Base-by-base conservation (phyloP, 345 rosid genomes). In the Hypericum androsaemum region DNA sequence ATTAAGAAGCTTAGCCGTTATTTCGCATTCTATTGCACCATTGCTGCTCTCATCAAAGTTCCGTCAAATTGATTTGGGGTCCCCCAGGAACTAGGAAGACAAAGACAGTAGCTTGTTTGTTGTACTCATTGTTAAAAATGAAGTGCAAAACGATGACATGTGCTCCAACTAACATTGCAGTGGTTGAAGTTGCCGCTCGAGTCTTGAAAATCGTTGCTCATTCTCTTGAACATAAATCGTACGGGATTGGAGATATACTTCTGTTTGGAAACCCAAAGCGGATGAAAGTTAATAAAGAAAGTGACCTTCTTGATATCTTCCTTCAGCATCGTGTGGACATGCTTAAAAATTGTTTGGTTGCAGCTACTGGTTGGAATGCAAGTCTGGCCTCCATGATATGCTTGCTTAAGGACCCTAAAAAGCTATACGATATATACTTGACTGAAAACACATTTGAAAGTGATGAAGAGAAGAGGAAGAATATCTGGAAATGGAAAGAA, bases 41-140 rank as follows among this genome's bases (percentile, higher is more conserved):
- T 22, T 22, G 1, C 32, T 22, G 32, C 58, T 11, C n/a, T 14
- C 58, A 61, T 39, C 57, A 12, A 8, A 36, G 6, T 39, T 14
- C 13, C 17, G 58, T 61, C 46, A 22, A 22, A 22, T 22, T 22
- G 32, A 1, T 22, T 22, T 22, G 32, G 32, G 1, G 32, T 22
- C 4, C 32, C 32, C 65, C 58, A 5, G 65, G 64, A 12, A 60
- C 64, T 7, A 57, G 64, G n/a, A 60, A 60, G 52, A 60, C 64
- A 5, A 60, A 41, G 39, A 61, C 65, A 10, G 13, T 17, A 37
- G 12, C 45, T 45, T 16, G 5, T 6, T 4, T 61, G 14, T n/a
- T 61, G 11, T 39, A 35, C 39, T 7, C 52, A 5, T 52, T 61
- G 6, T 39, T 43, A 5, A 53, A n/a, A 17, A 37, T 10, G 58